Evolutionary conservation across 257 asterid genomes (phyloP).

Genomic region (Buddleja alternifolia): DNA sequence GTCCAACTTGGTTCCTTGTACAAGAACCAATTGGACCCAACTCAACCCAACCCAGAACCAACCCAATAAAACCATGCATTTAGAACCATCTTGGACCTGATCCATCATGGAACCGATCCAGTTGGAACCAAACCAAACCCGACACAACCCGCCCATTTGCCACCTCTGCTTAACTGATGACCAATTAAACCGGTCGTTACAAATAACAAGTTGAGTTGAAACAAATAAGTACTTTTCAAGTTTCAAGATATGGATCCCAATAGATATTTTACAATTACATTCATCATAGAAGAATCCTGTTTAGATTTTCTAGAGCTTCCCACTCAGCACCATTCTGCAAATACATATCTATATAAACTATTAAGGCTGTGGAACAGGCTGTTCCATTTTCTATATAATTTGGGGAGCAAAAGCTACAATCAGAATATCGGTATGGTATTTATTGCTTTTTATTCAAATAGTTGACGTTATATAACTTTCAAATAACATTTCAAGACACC

Average conservation of each 20-base stretch:
- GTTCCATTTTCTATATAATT: neutral
- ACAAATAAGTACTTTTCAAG: neutral
- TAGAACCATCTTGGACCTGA: too few relatives aligned
- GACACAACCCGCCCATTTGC: too few relatives aligned
- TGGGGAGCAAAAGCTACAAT: neutral
- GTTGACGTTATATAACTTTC: neutral
- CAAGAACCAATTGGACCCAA: too few relatives aligned
- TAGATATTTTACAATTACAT: neutral
- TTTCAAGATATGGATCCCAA: neutral
- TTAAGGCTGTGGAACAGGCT: neutral
- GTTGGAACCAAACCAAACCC: too few relatives aligned
- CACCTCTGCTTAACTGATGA: too few relatives aligned
- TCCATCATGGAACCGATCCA: too few relatives aligned
- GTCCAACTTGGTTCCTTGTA: too few relatives aligned
- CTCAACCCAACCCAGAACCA: too few relatives aligned
- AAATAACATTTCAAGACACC: slow-evolving; percentile 5
- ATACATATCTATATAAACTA: neutral
- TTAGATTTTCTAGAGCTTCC: neutral
- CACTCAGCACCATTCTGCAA: neutral
- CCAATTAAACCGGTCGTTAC: neutral
- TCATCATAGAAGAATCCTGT: neutral
- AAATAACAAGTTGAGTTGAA: neutral
- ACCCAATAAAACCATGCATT: too few relatives aligned
- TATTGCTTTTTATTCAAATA: slow-evolving; percentile 10
- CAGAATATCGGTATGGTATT: neutral